phyloP scores from a whole-genome alignment of 345 rosid genomes.

The Mallotus nudiflorus region DNA sequence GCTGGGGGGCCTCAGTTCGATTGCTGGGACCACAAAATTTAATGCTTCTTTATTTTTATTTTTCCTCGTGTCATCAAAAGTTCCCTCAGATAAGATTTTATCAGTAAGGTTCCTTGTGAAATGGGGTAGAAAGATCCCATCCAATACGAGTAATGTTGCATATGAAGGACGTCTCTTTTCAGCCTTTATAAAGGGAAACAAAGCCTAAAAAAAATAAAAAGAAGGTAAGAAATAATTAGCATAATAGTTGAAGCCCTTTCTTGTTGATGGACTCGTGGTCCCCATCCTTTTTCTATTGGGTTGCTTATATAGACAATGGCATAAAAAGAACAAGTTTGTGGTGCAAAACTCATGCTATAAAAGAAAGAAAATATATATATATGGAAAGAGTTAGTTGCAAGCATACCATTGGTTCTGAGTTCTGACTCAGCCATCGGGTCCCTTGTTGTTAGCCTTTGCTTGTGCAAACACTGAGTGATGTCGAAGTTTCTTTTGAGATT shows the following conservation, averaged over 20 bases:
- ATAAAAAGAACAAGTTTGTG: not conserved
- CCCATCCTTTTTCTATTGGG: too few species aligned
- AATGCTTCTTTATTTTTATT: not conserved
- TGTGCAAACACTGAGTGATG: too few species aligned
- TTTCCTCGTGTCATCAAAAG: not conserved
- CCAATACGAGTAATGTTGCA: not conserved
- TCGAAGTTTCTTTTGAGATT: not conserved
- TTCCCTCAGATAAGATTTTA: not conserved
- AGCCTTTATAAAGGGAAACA: slow-evolving; percentile 8
- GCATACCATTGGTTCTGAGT: not conserved
- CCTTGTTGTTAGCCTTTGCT: too few species aligned
- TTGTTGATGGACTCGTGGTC: slow-evolving; percentile 7
- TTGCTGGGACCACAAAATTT: not conserved
- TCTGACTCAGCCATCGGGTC: not conserved
- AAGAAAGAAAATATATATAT: not conserved
- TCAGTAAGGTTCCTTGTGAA: not conserved
- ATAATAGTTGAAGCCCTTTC: not conserved
- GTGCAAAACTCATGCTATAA: not conserved
- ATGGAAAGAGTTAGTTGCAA: not conserved
- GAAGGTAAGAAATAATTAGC: not conserved
- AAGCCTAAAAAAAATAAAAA: not conserved
- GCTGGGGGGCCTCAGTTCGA: not conserved
- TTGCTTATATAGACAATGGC: not conserved
- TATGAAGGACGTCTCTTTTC: slow-evolving; percentile 1
- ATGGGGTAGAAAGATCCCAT: not conserved